A percentile compares a stretch with the other conserved stretches of the same genome.
Evolutionary conservation across 768 basidiomycete genomes (phyloP).

Genomic region (Macrolepiota fuliginosa): DNA sequence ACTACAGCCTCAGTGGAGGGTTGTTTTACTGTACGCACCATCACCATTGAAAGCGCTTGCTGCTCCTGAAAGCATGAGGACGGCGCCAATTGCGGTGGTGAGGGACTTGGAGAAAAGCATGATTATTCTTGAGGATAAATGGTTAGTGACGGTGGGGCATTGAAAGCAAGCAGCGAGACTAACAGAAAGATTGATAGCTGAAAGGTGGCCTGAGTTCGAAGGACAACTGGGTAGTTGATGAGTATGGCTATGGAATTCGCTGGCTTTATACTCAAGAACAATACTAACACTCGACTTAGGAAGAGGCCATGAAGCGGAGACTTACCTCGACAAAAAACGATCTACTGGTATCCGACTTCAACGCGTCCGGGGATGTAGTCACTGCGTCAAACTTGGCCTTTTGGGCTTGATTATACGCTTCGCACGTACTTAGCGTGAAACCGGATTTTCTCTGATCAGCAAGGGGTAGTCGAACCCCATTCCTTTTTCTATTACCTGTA

Average conservation of each 20-base stretch:
- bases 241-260: background rate
- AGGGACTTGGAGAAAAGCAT: constrained; percentile 7
- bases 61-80: constrained; percentile 1
- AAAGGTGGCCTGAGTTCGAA: background rate
- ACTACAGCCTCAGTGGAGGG: background rate
- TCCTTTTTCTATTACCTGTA: background rate
- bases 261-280: background rate
- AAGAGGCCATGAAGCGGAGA: background rate
- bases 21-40: constrained; percentile 12
- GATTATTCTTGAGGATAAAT: background rate
- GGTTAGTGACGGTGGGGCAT: background rate
- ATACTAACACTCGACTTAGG: background rate
- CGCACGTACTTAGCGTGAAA: background rate
- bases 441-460: background rate
- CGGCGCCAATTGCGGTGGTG: background rate
- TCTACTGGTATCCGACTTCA: background rate
- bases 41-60: constrained; percentile 16
- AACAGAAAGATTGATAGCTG: background rate
- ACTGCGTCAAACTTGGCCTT: background rate
- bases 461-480: background rate
- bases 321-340: background rate
- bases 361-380: background rate
- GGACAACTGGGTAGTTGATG: background rate
- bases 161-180: background rate
- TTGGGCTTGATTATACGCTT: background rate